phyloP scores from a whole-genome alignment of 164 flowering plant genomes.

The Nelumbo lutea region DNA sequence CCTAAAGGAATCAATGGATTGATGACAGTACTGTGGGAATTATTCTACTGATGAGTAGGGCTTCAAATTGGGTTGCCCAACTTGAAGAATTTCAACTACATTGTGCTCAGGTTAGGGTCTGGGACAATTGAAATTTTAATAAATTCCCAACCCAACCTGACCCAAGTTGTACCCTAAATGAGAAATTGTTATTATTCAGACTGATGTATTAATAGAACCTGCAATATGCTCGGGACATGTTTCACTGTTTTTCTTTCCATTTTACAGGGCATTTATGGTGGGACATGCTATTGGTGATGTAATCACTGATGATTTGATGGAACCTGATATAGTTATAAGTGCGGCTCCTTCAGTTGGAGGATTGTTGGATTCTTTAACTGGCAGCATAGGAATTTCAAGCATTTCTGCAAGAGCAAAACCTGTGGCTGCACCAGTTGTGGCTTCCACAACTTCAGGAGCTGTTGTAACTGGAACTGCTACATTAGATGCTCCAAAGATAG shows the following conservation, averaged over 20 bases:
- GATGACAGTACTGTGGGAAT: no score
- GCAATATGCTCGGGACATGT: background rate
- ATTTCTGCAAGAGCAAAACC: slow-evolving; percentile 87
- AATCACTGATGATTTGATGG: slow-evolving; percentile 57
- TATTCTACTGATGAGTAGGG: no score
- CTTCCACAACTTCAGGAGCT: slow-evolving; percentile 49
- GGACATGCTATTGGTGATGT: slow-evolving; percentile 84
- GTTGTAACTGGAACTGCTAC: slow-evolving; percentile 42
- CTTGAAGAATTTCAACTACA: no score
- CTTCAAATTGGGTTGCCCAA: no score
- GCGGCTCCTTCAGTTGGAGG: slow-evolving; percentile 85
- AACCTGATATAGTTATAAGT: slow-evolving; percentile 83
- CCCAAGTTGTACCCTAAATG: background rate
- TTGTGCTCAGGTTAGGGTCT: no score
- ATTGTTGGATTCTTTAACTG: slow-evolving; percentile 90
- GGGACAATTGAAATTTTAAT: no score
- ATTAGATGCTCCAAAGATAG: slow-evolving; percentile 68
- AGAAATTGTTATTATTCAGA: background rate
- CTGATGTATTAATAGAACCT: background rate
- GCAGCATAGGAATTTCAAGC: slow-evolving; percentile 89
- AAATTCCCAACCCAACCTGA: no score
- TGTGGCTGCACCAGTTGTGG: slow-evolving; percentile 71
- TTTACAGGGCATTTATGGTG: slow-evolving; percentile 73
- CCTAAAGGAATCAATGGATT: no score
- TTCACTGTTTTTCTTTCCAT: background rate